Conservation (phyloP, 2,329 filamentous ascomycete species). For the Setomelanomma holmii region DNA sequence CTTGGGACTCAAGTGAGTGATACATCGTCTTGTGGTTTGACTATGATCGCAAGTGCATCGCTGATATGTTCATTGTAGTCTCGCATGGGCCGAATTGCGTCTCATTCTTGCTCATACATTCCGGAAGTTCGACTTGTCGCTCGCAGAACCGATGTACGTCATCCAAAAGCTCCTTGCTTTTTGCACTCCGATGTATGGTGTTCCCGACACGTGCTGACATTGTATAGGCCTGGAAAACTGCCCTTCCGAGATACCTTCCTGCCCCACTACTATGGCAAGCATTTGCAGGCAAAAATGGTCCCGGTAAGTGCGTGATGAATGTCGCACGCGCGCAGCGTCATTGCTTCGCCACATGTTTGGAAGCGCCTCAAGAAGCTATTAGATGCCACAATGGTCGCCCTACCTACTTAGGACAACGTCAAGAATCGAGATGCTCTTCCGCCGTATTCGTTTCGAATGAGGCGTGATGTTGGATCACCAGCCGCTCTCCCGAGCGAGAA, state of each 20-base stretch:
- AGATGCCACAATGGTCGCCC: neutral
- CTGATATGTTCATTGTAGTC: constrained; percentile 13
- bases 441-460: neutral
- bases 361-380: too few species aligned
- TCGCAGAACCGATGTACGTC: constrained; percentile 28
- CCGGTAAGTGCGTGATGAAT: constrained; percentile 2
- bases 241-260: constrained; percentile 31
- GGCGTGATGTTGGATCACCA: constrained; percentile 14
- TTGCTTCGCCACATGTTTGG: too few species aligned
- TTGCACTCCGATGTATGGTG: neutral
- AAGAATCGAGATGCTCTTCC: neutral
- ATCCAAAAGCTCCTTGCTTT: neutral
- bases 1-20: constrained; percentile 37
- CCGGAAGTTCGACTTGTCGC: constrained; percentile 40
- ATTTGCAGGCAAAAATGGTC: constrained; percentile 24
- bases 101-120: constrained; percentile 39
- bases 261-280: constrained; percentile 27
- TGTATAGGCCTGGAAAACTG: constrained; percentile 23
- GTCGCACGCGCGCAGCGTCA: too few species aligned
- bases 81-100: constrained; percentile 46
- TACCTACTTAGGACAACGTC: neutral
- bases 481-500: constrained; percentile 42
- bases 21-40: neutral
- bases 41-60: neutral
- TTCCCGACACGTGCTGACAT: constrained; percentile 1